A percentile compares a stretch with the other conserved stretches of the same genome.
Conservation (phyloP, 1,139 yeast genomes). For the Nakaseomyces kungkrabaensis region DNA sequence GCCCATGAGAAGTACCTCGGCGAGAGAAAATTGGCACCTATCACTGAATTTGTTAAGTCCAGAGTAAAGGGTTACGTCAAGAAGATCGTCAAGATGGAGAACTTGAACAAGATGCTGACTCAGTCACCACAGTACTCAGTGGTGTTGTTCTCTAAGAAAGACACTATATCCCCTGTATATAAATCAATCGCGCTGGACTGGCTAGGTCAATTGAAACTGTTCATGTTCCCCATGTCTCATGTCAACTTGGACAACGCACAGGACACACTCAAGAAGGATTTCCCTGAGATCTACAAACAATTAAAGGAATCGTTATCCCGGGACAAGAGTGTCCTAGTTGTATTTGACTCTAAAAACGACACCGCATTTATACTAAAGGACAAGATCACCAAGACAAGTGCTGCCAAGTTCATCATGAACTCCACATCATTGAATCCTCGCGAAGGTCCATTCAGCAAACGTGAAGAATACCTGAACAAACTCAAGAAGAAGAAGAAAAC, state of each 20-base stretch:
- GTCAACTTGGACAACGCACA: conserved; percentile 1
- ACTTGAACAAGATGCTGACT: conserved; percentile 30
- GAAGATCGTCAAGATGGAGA: conserved; percentile 34
- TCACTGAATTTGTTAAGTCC: conserved; percentile 49
- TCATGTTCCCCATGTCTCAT: conserved; percentile 12
- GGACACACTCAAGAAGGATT: background rate
- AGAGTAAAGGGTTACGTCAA: conserved; percentile 67
- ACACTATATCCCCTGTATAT: conserved; percentile 47
- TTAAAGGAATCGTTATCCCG: background rate
- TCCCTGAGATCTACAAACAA: background rate
- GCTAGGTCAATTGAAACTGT: conserved; percentile 38
- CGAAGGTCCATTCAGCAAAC: conserved; percentile 27
- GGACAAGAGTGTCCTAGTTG: conserved; percentile 14
- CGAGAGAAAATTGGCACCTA: conserved; percentile 49
- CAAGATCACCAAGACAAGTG: conserved; percentile 12
- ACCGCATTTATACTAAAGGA: conserved; percentile 11
- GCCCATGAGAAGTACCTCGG: conserved; percentile 62
- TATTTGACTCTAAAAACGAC: conserved; percentile 19
- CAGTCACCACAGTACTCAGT: conserved; percentile 20
- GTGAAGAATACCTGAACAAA: conserved; percentile 14
- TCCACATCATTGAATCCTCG: conserved; percentile 13
- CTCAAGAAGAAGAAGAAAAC: conserved; percentile 12
- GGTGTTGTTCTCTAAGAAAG: conserved; percentile 38
- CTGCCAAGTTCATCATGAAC: conserved; percentile 15
- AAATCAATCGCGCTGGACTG: conserved; percentile 74